Base-by-base conservation (phyloP, 306 rosid species). In the Oemleria cerasiformis region DNA sequence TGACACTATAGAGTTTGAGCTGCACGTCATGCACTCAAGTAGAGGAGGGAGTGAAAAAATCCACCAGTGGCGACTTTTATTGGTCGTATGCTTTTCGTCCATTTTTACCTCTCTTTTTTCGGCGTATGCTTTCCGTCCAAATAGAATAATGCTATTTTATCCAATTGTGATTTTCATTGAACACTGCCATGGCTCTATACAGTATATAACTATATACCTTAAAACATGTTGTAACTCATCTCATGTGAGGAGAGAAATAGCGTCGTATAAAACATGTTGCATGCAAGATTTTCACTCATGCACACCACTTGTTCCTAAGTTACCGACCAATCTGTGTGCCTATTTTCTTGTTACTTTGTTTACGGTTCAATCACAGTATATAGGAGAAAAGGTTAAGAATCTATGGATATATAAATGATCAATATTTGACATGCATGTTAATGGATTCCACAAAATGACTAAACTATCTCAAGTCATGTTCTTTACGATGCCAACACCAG, bases 401-500 rank as follows among this genome's bases (percentile, higher is more conserved):
- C 63, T 58, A 7, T 25, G 14, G 36, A 30, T 30, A n/a, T 30
- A 30, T 30, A 30, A 30, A 30, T 30, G 36, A 30, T 30, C 36
- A 30, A 30, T 5, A 8, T 53, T n/a, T 25, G 58, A 53, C 25
- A 53, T 53, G 71, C 70, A 72, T 19, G 70, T 66, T 67, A 16
- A n/a, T 67, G 42, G 70, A 61, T 73, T 78, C 71, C 67, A 2
- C 36, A 9, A 5, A 7, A 47, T 41, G 67, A 48, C 40, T 71
- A 23, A 8, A 42, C n/a, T 14, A 42, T 54, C n/a, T 47, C 38
- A 39, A 5, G 15, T 53, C 20, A 59, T 34, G 68, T 39, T 39
- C 49, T 12, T 58, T 34, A 34, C 10, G 19, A 10, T 55, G 21
- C 25, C 65, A 17, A 9, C 25, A 3, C 65, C 73, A 21, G 41